phyloP scores from a whole-genome alignment of 2,329 filamentous ascomycete genomes.

The Herpotrichia juniperi region DNA sequence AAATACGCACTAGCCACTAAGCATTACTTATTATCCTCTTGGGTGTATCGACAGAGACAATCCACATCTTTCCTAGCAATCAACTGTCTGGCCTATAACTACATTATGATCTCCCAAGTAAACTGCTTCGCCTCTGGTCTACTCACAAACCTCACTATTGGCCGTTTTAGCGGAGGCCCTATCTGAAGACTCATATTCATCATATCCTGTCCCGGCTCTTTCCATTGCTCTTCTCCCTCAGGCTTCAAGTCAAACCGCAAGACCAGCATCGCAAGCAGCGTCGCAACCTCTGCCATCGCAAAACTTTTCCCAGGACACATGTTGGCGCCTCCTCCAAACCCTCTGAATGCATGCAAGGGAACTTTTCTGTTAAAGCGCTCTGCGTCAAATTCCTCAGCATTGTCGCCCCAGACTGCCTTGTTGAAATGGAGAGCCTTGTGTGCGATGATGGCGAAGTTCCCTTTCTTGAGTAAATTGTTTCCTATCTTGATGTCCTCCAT shows the following conservation, averaged over 20 bases:
- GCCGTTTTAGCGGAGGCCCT: too few relatives aligned
- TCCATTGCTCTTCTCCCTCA: not conserved
- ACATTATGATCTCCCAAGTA: too few relatives aligned
- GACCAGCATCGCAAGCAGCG: constrained; percentile 32
- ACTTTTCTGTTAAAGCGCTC: constrained; percentile 28
- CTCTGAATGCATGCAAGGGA: not conserved
- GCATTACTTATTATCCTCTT: too few relatives aligned
- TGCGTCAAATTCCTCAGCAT: constrained; percentile 36
- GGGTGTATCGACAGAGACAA: too few relatives aligned
- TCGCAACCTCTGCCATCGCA: constrained; percentile 28
- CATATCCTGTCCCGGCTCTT: not conserved
- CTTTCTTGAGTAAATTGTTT: constrained; percentile 38
- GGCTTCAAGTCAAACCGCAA: constrained; percentile 20
- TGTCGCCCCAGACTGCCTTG: constrained; percentile 30
- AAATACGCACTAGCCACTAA: too few relatives aligned
- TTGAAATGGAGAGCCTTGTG: constrained; percentile 31
- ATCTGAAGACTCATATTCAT: too few relatives aligned
- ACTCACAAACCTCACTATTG: too few relatives aligned
- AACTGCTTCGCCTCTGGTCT: too few relatives aligned
- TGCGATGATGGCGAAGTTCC: constrained; percentile 31
- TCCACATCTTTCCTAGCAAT: too few relatives aligned
- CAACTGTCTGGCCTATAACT: too few relatives aligned
- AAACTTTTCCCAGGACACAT: constrained; percentile 39
- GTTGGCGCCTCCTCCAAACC: constrained; percentile 30
- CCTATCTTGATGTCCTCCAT: constrained; percentile 34